Conservation (phyloP, 495 filamentous ascomycete genomes). For the Trichoderma reesei region DNA sequence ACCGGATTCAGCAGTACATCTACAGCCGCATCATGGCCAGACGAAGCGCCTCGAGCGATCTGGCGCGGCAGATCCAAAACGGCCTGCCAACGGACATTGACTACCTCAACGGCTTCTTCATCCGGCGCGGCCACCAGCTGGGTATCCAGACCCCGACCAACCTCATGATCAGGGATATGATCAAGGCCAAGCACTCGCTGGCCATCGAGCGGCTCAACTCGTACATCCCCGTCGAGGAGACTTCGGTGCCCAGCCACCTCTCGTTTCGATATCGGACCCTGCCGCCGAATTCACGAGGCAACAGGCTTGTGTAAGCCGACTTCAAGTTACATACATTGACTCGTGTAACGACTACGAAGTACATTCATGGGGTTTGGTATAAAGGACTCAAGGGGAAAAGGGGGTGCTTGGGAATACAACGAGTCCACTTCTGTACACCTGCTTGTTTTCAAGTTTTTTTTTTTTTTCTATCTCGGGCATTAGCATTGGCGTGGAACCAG, state of each 20-base stretch:
- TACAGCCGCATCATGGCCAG: constrained; percentile 32
- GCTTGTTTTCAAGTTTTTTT: too few relatives aligned
- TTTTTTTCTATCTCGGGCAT: too few relatives aligned
- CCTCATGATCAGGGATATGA: constrained; percentile 21
- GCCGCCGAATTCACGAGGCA: not conserved
- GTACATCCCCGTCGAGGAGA: constrained; percentile 21
- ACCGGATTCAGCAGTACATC: constrained; percentile 36
- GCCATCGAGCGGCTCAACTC: constrained; percentile 13
- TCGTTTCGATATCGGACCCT: not conserved
- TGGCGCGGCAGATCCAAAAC: constrained; percentile 49
- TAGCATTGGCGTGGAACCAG: too few relatives aligned
- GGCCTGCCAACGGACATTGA: constrained; percentile 61
- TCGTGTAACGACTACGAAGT: too few relatives aligned
- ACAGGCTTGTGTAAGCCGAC: not conserved
- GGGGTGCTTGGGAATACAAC: too few relatives aligned
- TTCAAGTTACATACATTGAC: not conserved
- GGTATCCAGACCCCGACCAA: constrained; percentile 58
- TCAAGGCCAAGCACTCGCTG: constrained; percentile 26
- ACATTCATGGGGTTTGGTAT: too few relatives aligned
- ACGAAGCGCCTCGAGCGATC: constrained; percentile 44
- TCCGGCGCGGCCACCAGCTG: constrained; percentile 55
- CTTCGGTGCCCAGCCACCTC: not conserved
- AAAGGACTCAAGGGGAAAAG: too few relatives aligned
- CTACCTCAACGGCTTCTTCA: constrained; percentile 75
- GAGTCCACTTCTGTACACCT: too few relatives aligned